Evolutionary conservation across 2,329 filamentous ascomycete species (phyloP), one percentile per base, ranked within the genome.

Genomic region (Ascomycota sp.): DNA sequence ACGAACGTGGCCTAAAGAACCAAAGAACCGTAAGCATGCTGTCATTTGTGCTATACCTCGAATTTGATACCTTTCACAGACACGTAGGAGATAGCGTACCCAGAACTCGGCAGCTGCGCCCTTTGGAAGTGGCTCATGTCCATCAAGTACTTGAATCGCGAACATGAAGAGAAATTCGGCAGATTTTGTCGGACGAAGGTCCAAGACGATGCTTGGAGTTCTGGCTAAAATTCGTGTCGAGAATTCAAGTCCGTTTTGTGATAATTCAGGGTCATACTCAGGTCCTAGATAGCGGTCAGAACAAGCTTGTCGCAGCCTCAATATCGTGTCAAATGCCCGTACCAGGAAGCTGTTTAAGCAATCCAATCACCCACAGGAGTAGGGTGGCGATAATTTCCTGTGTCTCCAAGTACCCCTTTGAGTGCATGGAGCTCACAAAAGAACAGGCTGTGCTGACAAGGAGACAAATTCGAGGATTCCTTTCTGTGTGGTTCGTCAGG

Each of bases 61-160:
- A 13, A 15, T 9, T 3, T 17, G 8, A 13, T 8, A 15, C 3
- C 12, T 26, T 15, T 12, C 10, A 25, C 8, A 25, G 2, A 15
- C 2, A 8, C 7, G 9, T 4, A 7, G 19, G 9, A 8, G 7
- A 13, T 15, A 9, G 43, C 60, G 39, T 51, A 76, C 72, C 78
- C 81, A 89, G 36, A 91, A 79, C 20, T 76, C 69, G 7, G 73
- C 68, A 2, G 80, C 68, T 3, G 76, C 68, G 20, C 65, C 65
- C 51, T 89, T 91, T 0, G 79, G 76, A 8, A 91, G 55, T 1
- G 76, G 71, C 34, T 89, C 80, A 20, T 63, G 69, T 9, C 74
- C 75, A 26, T 73, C 64, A 6, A 91, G 53, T 7, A 79, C 71
- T 40, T 69, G 65, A 9, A 89, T 55, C 0, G 72, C 66, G 42